phyloP scores from a whole-genome alignment of 2,329 filamentous ascomycete species.

The Arthrinium puccinioides region DNA sequence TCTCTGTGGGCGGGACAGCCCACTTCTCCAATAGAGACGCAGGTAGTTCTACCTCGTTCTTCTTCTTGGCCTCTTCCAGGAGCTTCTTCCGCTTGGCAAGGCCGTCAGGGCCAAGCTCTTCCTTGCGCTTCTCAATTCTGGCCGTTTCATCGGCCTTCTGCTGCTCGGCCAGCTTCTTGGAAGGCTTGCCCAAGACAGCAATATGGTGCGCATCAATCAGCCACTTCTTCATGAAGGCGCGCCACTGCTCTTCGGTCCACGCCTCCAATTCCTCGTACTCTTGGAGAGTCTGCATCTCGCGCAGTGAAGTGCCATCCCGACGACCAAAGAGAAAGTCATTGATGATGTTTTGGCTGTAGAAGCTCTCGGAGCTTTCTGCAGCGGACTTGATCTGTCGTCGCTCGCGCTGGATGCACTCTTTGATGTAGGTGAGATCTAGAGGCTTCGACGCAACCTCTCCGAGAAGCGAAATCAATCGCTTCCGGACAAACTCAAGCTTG shows the following conservation, averaged over 20 bases:
- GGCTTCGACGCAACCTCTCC: conserved; percentile 72
- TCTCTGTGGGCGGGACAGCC: conserved; percentile 75
- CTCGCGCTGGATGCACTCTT: conserved; percentile 78
- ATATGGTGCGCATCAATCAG: conserved; percentile 79
- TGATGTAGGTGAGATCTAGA: conserved; percentile 84
- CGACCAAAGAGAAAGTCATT: conserved; percentile 87
- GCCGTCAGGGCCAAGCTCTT: conserved; percentile 74
- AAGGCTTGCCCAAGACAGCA: conserved; percentile 83
- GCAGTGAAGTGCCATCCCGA: conserved; percentile 71
- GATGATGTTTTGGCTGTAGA: conserved; percentile 81
- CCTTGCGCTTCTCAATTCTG: conserved; percentile 70
- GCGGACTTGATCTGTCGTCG: conserved; percentile 75
- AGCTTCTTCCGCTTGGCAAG: conserved; percentile 66
- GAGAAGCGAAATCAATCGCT: conserved; percentile 77
- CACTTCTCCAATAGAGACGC: conserved; percentile 73
- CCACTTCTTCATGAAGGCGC: conserved; percentile 73
- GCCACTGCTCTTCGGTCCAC: conserved; percentile 84
- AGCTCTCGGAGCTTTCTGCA: conserved; percentile 72
- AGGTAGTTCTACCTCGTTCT: conserved; percentile 85
- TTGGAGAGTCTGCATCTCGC: conserved; percentile 45
- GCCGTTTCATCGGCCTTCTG: conserved; percentile 76
- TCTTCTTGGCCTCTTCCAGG: conserved; percentile 75
- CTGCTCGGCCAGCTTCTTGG: conserved; percentile 68
- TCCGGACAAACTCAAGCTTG: conserved; percentile 76
- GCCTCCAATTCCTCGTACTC: conserved; percentile 64